Evolutionary conservation across 805 yeast species (phyloP).

Genomic region (Pachysolen tannophilus): DNA sequence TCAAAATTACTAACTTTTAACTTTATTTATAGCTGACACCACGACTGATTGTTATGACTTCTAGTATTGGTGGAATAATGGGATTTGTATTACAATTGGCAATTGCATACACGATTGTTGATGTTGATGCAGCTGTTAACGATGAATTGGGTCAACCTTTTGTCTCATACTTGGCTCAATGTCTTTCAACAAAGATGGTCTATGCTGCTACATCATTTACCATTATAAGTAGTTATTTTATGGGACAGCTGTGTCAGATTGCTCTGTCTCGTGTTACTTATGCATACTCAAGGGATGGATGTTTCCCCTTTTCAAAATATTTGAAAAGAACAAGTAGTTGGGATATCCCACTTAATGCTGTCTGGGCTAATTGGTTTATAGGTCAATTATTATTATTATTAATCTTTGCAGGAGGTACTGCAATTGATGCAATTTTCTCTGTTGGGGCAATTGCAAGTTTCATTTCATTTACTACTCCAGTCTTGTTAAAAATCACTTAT

Average conservation of each 20-base stretch:
- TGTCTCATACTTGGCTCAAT: slow-evolving; percentile 44
- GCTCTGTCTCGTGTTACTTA: slow-evolving; percentile 62
- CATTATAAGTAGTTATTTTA: slow-evolving; percentile 33
- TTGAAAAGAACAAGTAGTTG: slow-evolving; percentile 41
- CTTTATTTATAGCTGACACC: slow-evolving; percentile 55
- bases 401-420: slow-evolving; percentile 56
- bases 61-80: slow-evolving; percentile 43
- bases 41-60: slow-evolving; percentile 55
- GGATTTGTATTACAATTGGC: slow-evolving; percentile 54
- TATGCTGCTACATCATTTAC: slow-evolving; percentile 36
- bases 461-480: slow-evolving; percentile 60
- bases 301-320: slow-evolving; percentile 47
- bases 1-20: too few relatives aligned
- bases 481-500: slow-evolving; percentile 47
- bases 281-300: slow-evolving; percentile 62
- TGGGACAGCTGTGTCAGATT: slow-evolving; percentile 54
- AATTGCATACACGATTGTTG: slow-evolving; percentile 52
- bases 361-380: slow-evolving; percentile 45
- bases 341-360: slow-evolving; percentile 63
- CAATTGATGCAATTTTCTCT: slow-evolving; percentile 64
- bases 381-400: slow-evolving; percentile 49
- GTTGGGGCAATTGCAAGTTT: slow-evolving; percentile 67
- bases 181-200: slow-evolving; percentile 32
- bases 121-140: slow-evolving; percentile 34
- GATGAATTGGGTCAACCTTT: slow-evolving; percentile 55